These are phyloP conservation scores for Phalaenopsis aphrodite DNA, from an alignment of 106 monocot species.

Conservation along the genomic window DNA sequence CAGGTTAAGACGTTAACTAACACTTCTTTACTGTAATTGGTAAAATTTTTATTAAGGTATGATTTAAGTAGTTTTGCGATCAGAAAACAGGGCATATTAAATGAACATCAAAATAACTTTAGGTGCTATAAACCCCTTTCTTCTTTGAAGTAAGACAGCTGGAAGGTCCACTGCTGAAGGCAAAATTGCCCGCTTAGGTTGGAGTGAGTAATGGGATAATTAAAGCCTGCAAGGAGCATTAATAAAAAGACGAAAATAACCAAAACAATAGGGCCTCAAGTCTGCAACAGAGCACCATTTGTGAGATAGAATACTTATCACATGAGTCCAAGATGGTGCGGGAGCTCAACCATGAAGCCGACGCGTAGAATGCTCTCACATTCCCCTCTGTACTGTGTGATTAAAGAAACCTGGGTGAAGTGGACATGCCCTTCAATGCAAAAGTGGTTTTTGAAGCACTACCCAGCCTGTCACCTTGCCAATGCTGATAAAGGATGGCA, in stretches of 20 bases:
- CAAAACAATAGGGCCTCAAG: background rate
- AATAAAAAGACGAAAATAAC: slow-evolving; percentile 15
- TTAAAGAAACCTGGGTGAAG: slow-evolving; percentile 30
- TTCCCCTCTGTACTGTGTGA: slow-evolving; percentile 33
- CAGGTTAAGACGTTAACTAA: no score
- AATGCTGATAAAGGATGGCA: slow-evolving; percentile 15
- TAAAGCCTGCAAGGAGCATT: background rate
- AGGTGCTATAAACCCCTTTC: background rate
- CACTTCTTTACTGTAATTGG: no score
- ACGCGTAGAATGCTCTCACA: slow-evolving; percentile 23
- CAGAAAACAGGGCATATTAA: background rate
- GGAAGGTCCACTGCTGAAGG: background rate
- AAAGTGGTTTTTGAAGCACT: slow-evolving; percentile 24
- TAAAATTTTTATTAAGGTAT: no score
- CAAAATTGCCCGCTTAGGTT: background rate
- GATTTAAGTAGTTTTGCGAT: background rate
- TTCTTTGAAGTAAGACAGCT: background rate
- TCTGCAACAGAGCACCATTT: background rate
- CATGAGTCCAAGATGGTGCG: slow-evolving; percentile 8
- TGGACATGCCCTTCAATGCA: slow-evolving; percentile 37
- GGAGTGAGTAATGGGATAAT: slow-evolving; percentile 3
- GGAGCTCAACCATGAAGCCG: slow-evolving; percentile 11
- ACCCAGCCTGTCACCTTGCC: background rate
- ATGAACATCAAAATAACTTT: background rate
- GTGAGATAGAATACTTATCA: background rate